Evolutionary conservation across 73 alveolate species (phyloP).

Genomic region (Uronychia setigera): DNA sequence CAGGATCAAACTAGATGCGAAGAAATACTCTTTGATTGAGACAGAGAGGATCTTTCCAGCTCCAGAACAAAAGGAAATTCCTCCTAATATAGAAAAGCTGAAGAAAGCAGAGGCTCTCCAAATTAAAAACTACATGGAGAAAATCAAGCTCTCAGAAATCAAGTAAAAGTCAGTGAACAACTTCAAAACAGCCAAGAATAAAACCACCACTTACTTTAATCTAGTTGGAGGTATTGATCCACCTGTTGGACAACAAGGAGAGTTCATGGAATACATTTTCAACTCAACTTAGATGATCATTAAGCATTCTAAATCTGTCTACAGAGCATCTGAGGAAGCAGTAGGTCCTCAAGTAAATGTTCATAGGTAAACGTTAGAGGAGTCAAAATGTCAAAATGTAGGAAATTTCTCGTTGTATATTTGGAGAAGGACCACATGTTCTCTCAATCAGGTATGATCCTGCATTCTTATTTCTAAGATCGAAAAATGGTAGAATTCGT

Average conservation of each 20-base stretch:
- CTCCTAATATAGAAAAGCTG: neutral
- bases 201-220: neutral
- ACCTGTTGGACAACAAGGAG: neutral
- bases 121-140: neutral
- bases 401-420: neutral
- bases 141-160: conserved; percentile 1
- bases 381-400: conserved; percentile 19
- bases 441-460: neutral
- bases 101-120: neutral
- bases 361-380: neutral
- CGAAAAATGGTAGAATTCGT: conserved; percentile 30
- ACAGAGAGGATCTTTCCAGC: conserved; percentile 24
- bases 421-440: conserved; percentile 3
- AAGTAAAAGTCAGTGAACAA: neutral
- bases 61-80: conserved; percentile 18
- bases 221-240: conserved; percentile 2
- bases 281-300: neutral
- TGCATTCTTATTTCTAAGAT: neutral
- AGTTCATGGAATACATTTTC: conserved; percentile 12
- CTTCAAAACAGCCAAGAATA: neutral
- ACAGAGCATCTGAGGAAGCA: neutral
- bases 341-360: too few relatives aligned
- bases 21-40: neutral
- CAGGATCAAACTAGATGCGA: conserved; percentile 3
- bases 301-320: neutral